Percentiles rank a stretch among this genome's conserved stretches.
phyloP scores from a whole-genome alignment of 2,329 filamentous ascomycete species.

The Phialophora expanda region DNA sequence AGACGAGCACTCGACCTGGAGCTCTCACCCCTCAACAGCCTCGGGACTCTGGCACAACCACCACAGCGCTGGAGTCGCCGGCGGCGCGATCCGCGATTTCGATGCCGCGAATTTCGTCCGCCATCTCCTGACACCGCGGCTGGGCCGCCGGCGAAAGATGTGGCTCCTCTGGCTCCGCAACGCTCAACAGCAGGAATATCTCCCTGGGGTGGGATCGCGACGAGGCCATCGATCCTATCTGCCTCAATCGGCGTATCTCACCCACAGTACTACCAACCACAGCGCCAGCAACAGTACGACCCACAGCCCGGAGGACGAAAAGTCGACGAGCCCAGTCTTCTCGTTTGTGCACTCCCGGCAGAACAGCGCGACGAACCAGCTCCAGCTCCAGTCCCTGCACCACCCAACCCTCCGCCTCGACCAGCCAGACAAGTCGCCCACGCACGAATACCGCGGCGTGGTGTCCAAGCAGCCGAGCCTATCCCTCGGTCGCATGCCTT shows the following conservation, averaged over 20 bases:
- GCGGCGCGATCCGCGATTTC: slow-evolving; percentile 17
- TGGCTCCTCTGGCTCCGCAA: slow-evolving; percentile 40
- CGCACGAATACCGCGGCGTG: neutral
- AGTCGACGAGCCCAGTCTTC: slow-evolving; percentile 27
- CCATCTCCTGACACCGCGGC: slow-evolving; percentile 32
- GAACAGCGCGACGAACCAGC: slow-evolving; percentile 15
- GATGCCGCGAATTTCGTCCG: slow-evolving; percentile 33
- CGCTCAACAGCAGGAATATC: slow-evolving; percentile 9
- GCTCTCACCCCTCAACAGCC: neutral
- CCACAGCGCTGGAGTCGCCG: neutral
- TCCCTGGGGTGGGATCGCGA: neutral
- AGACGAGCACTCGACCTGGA: neutral
- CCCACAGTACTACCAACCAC: neutral
- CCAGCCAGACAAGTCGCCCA: neutral
- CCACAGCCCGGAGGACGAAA: slow-evolving; percentile 6
- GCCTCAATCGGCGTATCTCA: neutral
- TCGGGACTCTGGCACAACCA: neutral
- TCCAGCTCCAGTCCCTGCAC: neutral
- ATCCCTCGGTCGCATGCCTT: slow-evolving; percentile 27
- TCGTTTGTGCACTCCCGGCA: slow-evolving; percentile 27
- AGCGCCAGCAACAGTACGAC: neutral
- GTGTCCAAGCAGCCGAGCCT: slow-evolving; percentile 11
- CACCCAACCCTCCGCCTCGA: neutral
- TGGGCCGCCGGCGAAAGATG: slow-evolving; percentile 35
- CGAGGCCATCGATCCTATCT: slow-evolving; percentile 4